phyloP scores from a whole-genome alignment of 2,329 filamentous ascomycete genomes.

The Cordyceps farinosa region DNA sequence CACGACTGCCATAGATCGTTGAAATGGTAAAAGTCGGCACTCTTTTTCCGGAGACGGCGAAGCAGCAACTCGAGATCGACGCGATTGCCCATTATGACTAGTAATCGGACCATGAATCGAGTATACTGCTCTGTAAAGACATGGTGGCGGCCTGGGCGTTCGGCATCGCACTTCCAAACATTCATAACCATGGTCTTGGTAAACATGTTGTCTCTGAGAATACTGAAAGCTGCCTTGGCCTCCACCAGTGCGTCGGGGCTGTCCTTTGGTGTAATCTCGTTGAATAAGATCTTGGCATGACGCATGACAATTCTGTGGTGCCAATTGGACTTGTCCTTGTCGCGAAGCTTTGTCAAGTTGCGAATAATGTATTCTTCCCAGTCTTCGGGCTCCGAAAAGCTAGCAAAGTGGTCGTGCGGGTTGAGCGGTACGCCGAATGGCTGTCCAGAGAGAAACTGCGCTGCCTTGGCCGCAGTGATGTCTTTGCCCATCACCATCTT shows the following conservation, averaged over 20 bases:
- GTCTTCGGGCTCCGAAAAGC: constrained; percentile 49
- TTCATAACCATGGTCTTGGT: constrained; percentile 94
- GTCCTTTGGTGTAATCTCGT: constrained; percentile 30
- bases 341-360: constrained; percentile 49
- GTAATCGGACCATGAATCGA: constrained; percentile 71
- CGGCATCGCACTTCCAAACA: constrained; percentile 90
- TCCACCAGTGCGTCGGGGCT: constrained; percentile 54
- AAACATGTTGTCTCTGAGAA: constrained; percentile 71
- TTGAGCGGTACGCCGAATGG: constrained; percentile 44
- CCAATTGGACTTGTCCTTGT: constrained; percentile 90
- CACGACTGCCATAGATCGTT: constrained; percentile 57
- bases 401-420: constrained; percentile 33
- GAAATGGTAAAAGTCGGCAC: constrained; percentile 68
- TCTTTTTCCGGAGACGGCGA: constrained; percentile 75
- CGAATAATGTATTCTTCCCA: constrained; percentile 55
- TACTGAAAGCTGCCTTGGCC: constrained; percentile 74
- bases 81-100: constrained; percentile 72
- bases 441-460: constrained; percentile 52
- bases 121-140: constrained; percentile 88
- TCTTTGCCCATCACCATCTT: constrained; percentile 66
- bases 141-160: constrained; percentile 79
- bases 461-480: constrained; percentile 45
- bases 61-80: constrained; percentile 73
- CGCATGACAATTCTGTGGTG: constrained; percentile 87
- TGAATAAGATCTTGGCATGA: constrained; percentile 56